Conservation (phyloP, 2,329 filamentous ascomycete genomes). For the Thielaviopsis ethacetica region DNA sequence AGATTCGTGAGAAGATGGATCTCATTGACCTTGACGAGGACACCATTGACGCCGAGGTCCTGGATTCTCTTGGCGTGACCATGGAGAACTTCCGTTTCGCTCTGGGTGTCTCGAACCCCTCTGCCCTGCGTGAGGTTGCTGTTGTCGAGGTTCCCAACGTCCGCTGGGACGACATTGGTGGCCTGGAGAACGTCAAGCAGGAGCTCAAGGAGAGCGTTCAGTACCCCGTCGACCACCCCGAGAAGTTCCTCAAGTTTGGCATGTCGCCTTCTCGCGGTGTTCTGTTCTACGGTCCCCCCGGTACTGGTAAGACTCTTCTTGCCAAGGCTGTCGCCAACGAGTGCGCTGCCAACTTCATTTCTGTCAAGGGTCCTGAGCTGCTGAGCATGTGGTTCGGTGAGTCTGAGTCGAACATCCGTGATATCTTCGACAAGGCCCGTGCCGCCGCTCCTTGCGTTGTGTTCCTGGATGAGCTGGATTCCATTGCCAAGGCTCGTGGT, state of each 20-base stretch:
- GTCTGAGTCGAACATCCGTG: constrained; percentile 98
- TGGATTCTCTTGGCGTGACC: constrained; percentile 94
- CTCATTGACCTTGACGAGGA: constrained; percentile 97
- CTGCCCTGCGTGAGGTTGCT: constrained; percentile 92
- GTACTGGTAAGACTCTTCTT: constrained; percentile 99
- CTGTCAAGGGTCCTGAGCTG: constrained; percentile 94
- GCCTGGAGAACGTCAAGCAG: constrained; percentile 95
- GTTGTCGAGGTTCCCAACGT: constrained; percentile 99
- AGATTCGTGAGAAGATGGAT: constrained; percentile 99
- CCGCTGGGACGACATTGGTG: constrained; percentile 99
- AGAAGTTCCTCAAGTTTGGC: constrained; percentile 99
- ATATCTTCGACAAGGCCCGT: constrained; percentile 99
- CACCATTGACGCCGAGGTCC: constrained; percentile 94
- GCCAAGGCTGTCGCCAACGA: constrained; percentile 99
- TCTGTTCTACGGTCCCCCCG: constrained; percentile 93
- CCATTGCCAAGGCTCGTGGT: constrained; percentile 97
- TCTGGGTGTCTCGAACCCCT: constrained; percentile 94
- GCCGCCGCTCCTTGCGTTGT: constrained; percentile 96
- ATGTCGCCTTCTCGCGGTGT: constrained; percentile 96
- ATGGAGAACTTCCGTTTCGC: constrained; percentile 99
- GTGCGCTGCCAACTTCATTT: constrained; percentile 99
- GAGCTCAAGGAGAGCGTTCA: constrained; percentile 98
- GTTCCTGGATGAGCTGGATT: constrained; percentile 97
- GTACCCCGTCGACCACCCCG: constrained; percentile 97
- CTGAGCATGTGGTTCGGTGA: constrained; percentile 99